phyloP scores from a whole-genome alignment of 202 grass and related monocot species.

The Hordeum pubiflorum region DNA sequence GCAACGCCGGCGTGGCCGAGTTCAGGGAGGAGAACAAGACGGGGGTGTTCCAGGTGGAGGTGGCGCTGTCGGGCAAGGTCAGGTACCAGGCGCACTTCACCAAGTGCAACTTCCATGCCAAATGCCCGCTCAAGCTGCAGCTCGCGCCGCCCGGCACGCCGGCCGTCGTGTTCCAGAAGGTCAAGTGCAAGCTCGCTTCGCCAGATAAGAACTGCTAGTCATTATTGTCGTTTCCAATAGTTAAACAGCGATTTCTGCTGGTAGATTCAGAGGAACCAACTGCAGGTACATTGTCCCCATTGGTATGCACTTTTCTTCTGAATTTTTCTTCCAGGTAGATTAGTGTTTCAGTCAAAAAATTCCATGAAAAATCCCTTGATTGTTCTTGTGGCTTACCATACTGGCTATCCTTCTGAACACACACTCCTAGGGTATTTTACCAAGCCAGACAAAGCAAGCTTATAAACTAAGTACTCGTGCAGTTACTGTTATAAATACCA shows the following conservation, averaged over 20 bases:
- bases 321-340: not conserved
- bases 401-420: too few relatives aligned
- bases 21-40: constrained; percentile 34
- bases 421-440: too few relatives aligned
- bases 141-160: not conserved
- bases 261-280: not conserved
- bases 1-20: not conserved
- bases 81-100: not conserved
- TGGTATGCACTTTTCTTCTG: not conserved
- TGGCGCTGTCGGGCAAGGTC: not conserved
- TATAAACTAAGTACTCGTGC: too few relatives aligned
- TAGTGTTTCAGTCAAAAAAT: too few relatives aligned
- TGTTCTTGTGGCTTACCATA: too few relatives aligned
- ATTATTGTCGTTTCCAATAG: not conserved
- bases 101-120: not conserved
- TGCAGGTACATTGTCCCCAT: not conserved
- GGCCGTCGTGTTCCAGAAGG: not conserved
- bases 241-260: not conserved
- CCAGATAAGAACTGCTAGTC: not conserved
- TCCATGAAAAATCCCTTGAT: too few relatives aligned
- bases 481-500: too few relatives aligned
- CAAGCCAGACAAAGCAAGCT: too few relatives aligned
- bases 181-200: not conserved
- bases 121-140: constrained; percentile 21
- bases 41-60: constrained; percentile 28